Evolutionary conservation across 2,329 filamentous ascomycete species (phyloP).

Genomic region (Trichoderma citrinoviride): DNA sequence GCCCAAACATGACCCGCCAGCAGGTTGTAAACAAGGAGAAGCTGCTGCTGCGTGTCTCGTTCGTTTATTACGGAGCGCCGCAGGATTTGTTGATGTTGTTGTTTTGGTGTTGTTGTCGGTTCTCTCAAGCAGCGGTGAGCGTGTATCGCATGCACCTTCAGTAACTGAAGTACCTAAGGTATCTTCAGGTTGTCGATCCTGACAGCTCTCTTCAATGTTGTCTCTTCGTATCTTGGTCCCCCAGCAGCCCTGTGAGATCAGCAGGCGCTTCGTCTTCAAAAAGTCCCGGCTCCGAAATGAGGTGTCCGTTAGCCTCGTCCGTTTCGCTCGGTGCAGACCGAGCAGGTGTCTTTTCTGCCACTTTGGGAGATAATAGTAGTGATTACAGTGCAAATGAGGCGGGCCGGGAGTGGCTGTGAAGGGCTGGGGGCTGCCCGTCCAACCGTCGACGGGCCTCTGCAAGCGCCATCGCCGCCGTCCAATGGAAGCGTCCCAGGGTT

Average conservation of each 20-base stretch:
- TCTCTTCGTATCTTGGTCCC: not conserved
- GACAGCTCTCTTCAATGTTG: no score
- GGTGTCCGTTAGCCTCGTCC: not conserved
- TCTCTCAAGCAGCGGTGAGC: no score
- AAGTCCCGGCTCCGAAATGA: constrained; percentile 1
- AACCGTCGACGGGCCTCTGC: not conserved
- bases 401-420: constrained; percentile 3
- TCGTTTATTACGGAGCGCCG: not conserved
- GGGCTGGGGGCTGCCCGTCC: not conserved
- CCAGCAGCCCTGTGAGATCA: not conserved
- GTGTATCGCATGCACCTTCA: no score
- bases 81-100: not conserved
- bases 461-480: constrained; percentile 9
- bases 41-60: not conserved
- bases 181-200: no score
- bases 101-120: not conserved
- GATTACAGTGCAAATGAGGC: not conserved
- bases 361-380: constrained; percentile 15
- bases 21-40: constrained; percentile 6
- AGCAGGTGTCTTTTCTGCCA: constrained; percentile 2
- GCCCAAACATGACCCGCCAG: constrained; percentile 16
- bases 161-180: no score
- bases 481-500: not conserved
- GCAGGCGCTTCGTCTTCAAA: not conserved
- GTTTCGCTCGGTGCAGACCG: constrained; percentile 16